Conservation (phyloP, 2,329 filamentous ascomycete species). For the Phoma sp. region DNA sequence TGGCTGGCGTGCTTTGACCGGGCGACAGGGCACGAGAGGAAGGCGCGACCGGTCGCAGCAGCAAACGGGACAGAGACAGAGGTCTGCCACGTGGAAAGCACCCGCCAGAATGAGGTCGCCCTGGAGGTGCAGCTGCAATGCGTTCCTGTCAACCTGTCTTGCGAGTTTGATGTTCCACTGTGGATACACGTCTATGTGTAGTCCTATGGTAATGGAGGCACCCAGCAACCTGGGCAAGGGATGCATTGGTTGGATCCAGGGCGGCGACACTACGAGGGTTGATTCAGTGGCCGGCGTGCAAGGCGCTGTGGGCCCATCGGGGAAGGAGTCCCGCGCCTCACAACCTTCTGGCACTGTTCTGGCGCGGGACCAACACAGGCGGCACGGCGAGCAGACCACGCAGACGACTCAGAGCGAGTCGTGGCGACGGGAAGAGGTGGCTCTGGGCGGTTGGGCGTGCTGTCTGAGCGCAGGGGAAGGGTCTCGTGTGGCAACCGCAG, state of each 20-base stretch:
- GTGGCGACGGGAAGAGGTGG: slow-evolving; percentile 15
- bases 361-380: slow-evolving; percentile 33
- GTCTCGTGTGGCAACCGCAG: slow-evolving; percentile 7
- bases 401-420: slow-evolving; percentile 24
- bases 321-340: slow-evolving; percentile 41
- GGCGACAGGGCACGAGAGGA: slow-evolving; percentile 13
- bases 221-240: slow-evolving; percentile 45
- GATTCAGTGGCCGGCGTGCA: slow-evolving; percentile 24
- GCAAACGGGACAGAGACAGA: slow-evolving; percentile 4
- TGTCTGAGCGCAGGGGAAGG: slow-evolving; percentile 14
- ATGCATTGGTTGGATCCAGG: slow-evolving; percentile 20
- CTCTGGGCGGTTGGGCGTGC: slow-evolving; percentile 11
- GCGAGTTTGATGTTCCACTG: slow-evolving; percentile 13
- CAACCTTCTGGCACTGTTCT: slow-evolving; percentile 39
- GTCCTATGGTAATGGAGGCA: slow-evolving; percentile 19
- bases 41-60: slow-evolving; percentile 10
- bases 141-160: slow-evolving; percentile 11
- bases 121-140: slow-evolving; percentile 5
- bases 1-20: slow-evolving; percentile 5
- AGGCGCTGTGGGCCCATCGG: slow-evolving; percentile 37
- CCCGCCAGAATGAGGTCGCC: slow-evolving; percentile 7
- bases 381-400: slow-evolving; percentile 30
- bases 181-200: slow-evolving; percentile 21
- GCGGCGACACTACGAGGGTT: slow-evolving; percentile 18
- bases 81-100: slow-evolving; percentile 19